Percentiles rank a stretch among this genome's conserved stretches.
Conservation (phyloP, 176 grass and related monocot species). For the Avena atlantica region DNA sequence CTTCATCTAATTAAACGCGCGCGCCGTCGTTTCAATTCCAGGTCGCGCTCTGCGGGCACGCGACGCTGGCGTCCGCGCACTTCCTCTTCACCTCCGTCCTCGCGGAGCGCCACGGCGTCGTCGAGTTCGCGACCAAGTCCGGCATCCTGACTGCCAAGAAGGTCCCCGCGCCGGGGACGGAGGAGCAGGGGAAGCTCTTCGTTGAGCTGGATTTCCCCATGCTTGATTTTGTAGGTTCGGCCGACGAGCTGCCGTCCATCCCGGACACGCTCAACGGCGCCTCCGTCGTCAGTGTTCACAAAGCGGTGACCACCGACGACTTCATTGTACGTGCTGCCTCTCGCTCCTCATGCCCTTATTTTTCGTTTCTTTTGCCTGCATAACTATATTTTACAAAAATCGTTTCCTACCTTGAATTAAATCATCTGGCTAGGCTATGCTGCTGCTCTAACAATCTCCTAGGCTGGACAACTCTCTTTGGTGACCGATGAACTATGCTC, state of each 20-base stretch:
- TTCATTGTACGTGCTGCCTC: constrained; percentile 59
- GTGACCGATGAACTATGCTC: not conserved
- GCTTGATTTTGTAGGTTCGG: constrained; percentile 33
- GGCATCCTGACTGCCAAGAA: constrained; percentile 72
- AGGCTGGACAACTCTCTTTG: not conserved
- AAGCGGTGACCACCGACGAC: constrained; percentile 43
- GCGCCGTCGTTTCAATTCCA: constrained; percentile 12
- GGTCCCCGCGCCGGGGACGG: constrained; percentile 38
- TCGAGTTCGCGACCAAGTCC: constrained; percentile 74
- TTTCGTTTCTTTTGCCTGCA: not conserved
- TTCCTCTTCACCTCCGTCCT: constrained; percentile 61
- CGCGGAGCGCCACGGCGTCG: constrained; percentile 28
- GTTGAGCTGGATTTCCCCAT: constrained; percentile 74
- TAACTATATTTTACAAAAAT: not conserved
- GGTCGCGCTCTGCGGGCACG: constrained; percentile 55
- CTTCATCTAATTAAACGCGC: not conserved
- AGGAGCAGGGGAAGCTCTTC: constrained; percentile 47
- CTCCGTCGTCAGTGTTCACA: constrained; percentile 59
- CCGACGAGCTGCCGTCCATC: constrained; percentile 52
- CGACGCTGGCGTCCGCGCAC: constrained; percentile 70
- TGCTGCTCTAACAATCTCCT: not conserved
- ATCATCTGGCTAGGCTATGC: not conserved
- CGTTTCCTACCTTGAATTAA: not conserved
- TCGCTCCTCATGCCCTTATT: not conserved
- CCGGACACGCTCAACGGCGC: constrained; percentile 67